Evolutionary conservation across 2,329 filamentous ascomycete genomes (phyloP), one percentile per base, ranked within the genome.

Genomic region (Acrocalymma vagum): DNA sequence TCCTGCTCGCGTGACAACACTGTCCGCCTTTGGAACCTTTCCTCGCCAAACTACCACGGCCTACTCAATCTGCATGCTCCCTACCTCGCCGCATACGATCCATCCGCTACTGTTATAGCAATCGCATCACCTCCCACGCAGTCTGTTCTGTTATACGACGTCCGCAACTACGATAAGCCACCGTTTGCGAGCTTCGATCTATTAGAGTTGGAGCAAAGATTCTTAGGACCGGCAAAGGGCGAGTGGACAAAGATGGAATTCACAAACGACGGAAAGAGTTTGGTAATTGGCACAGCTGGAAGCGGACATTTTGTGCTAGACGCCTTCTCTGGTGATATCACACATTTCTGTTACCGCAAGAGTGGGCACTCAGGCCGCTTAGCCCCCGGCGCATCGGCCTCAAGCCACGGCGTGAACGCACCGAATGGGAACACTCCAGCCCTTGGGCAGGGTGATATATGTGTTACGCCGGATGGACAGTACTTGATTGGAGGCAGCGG

Each of bases 161-260:
- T 91, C 54, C 87, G 92, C 53, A 95, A 96, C 68, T 97, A 90
- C 72, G 90, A 96, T 69, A 95, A 94, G 69, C 84, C 87, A 4
- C 94, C 94, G 0, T 95, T 99, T 61, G 81, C 86, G 9, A 88
- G 82, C 7, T 94, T 97, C 60, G 93, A 97, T 62, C 76, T 97
- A 11, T 72, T 84, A 16, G 82, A 86, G 5, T 80, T 85, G 31
- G 84, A 87, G 54, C 77, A 65, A 29, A 58, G 59, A 9, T 65
- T 64, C 42, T 51, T 63, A 3, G 66, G 67, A n/a, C 29, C 72
- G 29, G 78, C 72, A 32, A 76, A 53, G 35, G 80, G 79, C 36
- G 86, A 86, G 9, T 99, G 94, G 94, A 94, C 89, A 2, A 91
- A 88, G 56, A 79, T 99, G 27, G 91, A 96, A 60, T 97, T 99